Base-by-base conservation (phyloP, 2,329 filamentous ascomycete species). In the Calcarisporium arbuscula region DNA sequence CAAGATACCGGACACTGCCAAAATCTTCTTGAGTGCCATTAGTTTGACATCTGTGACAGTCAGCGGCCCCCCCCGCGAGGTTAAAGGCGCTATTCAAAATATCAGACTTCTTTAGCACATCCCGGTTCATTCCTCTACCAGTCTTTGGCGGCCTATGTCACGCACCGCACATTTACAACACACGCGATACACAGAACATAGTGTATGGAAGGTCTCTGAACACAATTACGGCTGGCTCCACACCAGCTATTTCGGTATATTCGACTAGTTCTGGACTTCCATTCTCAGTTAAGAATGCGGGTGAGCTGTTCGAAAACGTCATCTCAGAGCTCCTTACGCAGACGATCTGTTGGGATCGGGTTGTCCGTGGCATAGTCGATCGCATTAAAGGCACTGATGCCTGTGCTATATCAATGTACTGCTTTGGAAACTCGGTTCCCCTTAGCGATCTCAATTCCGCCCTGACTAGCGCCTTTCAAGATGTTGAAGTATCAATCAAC, bases 21-120 rank as follows among this genome's bases (percentile, higher is more conserved):
- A 64, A 35, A 37, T 67, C 7, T 67, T 67, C 40, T 56, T 67
- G 38, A 66, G 63, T 40, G 54, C 58, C 0, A 28, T 54, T 4
- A 52, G 45, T 29, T 22, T 36, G 5, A 52, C 45, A 6, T 60
- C 54, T 1, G 52, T 62, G 4, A 64, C 54, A 2, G 42, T 65
- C 18, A 65, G 57, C 25, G 63, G 63, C 1, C 59, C 63, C 5
- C 36, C 57, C 56, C 5, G 22, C 39, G 8, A 23, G 35, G 2
- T 28, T 48, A 1, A 44, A 52, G 3, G 39, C 49, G 4, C 39
- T 65, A 8, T 53, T 53, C 28, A 51, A 60, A 22, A 32, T 22
- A 3, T 41, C 44, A 2, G 19, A 34, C 7, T 33, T 43, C 5
- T 41, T 41, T 27, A 52, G 54, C 3, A 47, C 57, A 33, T 33